Evolutionary conservation across 1,284 basidiomycete genomes (phyloP).

Genomic region (Stygiomarasmius scandens): DNA sequence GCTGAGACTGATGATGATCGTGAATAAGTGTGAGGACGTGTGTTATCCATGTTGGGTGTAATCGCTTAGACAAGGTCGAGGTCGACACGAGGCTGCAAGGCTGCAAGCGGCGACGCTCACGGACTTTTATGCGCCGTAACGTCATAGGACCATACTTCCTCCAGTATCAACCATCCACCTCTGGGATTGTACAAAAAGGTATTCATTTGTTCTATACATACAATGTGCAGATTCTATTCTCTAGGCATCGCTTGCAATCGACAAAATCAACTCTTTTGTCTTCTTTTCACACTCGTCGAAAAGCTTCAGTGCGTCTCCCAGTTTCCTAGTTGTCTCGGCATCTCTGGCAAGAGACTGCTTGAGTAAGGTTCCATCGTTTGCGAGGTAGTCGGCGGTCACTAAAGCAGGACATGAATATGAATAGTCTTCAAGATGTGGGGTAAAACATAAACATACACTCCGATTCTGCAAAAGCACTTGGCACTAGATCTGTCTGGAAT

Average conservation of each 20-base stretch:
- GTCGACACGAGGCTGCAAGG: no score
- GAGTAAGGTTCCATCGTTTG: constrained; percentile 33
- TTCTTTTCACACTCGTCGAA: constrained; percentile 47
- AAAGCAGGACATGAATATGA: neutral
- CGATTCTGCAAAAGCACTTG: neutral
- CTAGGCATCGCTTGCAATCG: neutral
- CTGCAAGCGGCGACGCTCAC: no score
- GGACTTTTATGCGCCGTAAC: no score
- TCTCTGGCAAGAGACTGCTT: constrained; percentile 38
- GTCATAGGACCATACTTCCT: no score
- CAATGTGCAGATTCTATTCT: no score
- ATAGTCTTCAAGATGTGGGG: constrained; percentile 5
- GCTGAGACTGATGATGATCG: no score
- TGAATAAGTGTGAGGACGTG: no score
- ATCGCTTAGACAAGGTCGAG: no score
- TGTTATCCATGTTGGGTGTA: no score
- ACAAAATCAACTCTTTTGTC: constrained; percentile 34
- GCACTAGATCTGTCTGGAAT: constrained; percentile 9
- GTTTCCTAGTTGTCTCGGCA: constrained; percentile 41
- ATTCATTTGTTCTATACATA: no score
- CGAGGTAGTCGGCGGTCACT: constrained; percentile 37
- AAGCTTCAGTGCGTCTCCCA: constrained; percentile 45
- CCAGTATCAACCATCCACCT: no score
- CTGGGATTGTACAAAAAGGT: no score
- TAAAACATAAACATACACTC: constrained; percentile 6